Evolutionary conservation across 148 eudicot genomes (phyloP), one percentile per base, ranked within the genome.

Genomic region (Fagopyrum homotropicum): DNA sequence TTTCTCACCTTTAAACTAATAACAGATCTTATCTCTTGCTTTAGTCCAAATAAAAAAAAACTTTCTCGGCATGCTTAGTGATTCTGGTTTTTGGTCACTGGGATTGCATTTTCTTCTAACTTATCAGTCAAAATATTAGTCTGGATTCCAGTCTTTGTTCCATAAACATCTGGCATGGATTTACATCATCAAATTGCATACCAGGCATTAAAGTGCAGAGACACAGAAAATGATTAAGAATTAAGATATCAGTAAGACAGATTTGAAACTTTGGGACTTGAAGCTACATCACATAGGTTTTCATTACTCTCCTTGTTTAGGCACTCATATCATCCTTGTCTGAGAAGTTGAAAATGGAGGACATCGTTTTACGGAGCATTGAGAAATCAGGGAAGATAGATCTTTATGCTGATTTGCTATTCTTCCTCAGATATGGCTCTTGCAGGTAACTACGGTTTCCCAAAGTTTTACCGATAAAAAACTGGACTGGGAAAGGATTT

Each of bases 341-440:
- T 49, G 91, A 84, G 72, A 95, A 90, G 81, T 77, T 95, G 71
- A 85, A 75, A 61, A 88, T 87, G 79, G 59, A 55, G 59, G 59
- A 55, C 59, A 17, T 57, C 63, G 8, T 57, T 57, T 17, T 57
- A 29, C 35, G 63, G 63, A 57, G 63, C 63, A 57, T 57, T 57
- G 8, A 17, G 30, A 57, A 57, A 19, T 57, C 59, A n/a, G 59
- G 59, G 19, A 55, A 55, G 26, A 88, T 86, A 79, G 88, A 86
- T 56, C 87, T 95, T 44, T 95, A 87, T 86, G 85, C 96, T 43
- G 97, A 92, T 76, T 81, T 95, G 80, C 80, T 88, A 55, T 86
- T 82, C 78, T 85, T 82, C 82, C 88, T 95, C 73, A 81, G 82
- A 85, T 89, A 81, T 79, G 93, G 89, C 80, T 86, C 76, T 76